These are phyloP conservation scores for Hagleromyces aurorensis DNA, from an alignment of 805 yeast species.

Conservation along the genomic window DNA sequence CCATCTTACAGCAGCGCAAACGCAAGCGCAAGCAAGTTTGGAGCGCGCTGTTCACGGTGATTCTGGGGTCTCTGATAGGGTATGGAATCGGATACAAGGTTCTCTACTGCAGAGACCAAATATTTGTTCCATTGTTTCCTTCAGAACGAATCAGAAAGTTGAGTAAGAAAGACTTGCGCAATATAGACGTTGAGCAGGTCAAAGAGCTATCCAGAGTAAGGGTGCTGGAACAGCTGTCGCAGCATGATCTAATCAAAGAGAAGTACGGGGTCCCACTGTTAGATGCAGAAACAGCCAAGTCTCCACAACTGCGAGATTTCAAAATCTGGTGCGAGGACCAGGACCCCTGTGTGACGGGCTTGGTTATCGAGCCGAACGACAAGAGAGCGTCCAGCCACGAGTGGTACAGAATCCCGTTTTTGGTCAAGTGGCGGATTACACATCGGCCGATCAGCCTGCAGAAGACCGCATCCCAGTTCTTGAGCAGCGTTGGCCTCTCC, in stretches of 20 bases:
- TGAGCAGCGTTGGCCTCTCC: conserved; percentile 17
- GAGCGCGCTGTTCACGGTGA: conserved; percentile 9
- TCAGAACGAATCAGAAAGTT: conserved; percentile 19
- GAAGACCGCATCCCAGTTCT: conserved; percentile 9
- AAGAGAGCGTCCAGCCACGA: conserved; percentile 8
- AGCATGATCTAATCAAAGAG: conserved; percentile 27
- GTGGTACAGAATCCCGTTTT: conserved; percentile 23
- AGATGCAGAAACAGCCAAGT: conserved; percentile 11
- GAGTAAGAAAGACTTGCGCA: conserved; percentile 16
- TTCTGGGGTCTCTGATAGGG: conserved; percentile 20
- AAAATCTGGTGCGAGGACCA: conserved; percentile 29
- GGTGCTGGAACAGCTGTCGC: conserved; percentile 20
- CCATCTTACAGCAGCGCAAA: conserved; percentile 16
- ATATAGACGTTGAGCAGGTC: conserved; percentile 17
- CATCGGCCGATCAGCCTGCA: conserved; percentile 19
- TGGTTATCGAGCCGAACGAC: conserved; percentile 16
- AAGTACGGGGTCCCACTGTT: conserved; percentile 28
- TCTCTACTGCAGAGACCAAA: conserved; percentile 18
- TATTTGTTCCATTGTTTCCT: conserved; percentile 23
- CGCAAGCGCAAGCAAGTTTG: conserved; percentile 13
- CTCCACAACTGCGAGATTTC: conserved; percentile 17
- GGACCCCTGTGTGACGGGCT: conserved; percentile 25
- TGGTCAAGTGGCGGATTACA: conserved; percentile 23
- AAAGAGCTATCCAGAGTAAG: conserved; percentile 15
- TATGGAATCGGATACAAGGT: conserved; percentile 26